A percentile compares a stretch with the other conserved stretches of the same genome.
Evolutionary conservation across 768 basidiomycete species (phyloP).

Genomic region (Strobilomyces echinocephalus): DNA sequence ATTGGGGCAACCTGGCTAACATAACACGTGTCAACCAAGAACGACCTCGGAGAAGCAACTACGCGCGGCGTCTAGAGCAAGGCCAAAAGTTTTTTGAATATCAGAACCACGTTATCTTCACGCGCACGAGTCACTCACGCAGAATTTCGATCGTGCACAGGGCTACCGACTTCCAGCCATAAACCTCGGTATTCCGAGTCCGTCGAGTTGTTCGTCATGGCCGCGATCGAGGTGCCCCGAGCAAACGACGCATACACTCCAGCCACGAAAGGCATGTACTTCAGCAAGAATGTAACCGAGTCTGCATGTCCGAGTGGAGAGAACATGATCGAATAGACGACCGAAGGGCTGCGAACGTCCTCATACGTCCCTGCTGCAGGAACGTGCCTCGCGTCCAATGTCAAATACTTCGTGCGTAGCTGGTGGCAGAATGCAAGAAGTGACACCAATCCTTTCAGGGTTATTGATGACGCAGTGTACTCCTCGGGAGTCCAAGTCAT

Average conservation of each 20-base stretch:
- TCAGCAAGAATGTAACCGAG: not conserved
- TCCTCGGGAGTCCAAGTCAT: not conserved
- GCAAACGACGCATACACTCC: not conserved
- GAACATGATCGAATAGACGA: not conserved
- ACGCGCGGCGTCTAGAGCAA: no score
- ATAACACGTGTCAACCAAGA: no score
- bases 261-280: not conserved
- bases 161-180: not conserved
- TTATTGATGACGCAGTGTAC: not conserved
- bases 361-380: not conserved
- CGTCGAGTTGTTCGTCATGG: no score
- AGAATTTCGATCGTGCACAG: not conserved
- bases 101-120: no score
- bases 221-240: no score
- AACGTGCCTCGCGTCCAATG: not conserved
- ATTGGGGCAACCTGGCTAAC: no score
- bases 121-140: no score
- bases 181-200: not conserved
- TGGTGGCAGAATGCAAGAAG: not conserved
- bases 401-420: not conserved
- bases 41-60: no score
- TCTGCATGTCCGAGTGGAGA: not conserved
- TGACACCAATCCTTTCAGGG: not conserved
- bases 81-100: no score
- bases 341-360: not conserved